A percentile compares a stretch with the other conserved stretches of the same genome.
Evolutionary conservation across 768 basidiomycete species (phyloP).

Genomic region (Boletus vinaceobasis): DNA sequence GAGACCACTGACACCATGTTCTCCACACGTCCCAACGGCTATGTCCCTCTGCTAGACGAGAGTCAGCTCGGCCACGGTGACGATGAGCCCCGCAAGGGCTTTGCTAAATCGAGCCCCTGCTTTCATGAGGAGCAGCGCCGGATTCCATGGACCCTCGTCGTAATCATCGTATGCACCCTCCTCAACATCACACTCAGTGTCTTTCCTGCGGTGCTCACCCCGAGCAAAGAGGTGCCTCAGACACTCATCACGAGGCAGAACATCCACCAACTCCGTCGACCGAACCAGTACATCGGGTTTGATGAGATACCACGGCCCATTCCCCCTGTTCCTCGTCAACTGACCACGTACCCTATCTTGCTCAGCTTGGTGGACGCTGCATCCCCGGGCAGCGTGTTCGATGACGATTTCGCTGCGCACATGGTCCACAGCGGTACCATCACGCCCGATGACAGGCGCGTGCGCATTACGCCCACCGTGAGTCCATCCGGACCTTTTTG

Average conservation of each 20-base stretch:
- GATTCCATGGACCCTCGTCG: constrained; percentile 6
- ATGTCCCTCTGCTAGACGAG: background rate
- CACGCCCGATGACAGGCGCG: constrained; percentile 6
- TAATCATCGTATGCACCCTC: constrained; percentile 4
- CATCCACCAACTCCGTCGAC: constrained; percentile 5
- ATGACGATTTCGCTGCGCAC: background rate
- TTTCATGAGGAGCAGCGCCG: background rate
- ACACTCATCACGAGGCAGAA: constrained; percentile 4
- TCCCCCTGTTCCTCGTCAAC: background rate
- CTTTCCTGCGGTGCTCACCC: background rate
- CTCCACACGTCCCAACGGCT: background rate
- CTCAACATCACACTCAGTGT: constrained; percentile 4
- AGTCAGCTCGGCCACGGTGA: background rate
- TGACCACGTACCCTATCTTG: constrained; percentile 6
- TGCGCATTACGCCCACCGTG: background rate
- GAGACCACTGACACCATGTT: constrained; percentile 1
- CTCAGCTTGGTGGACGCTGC: constrained; percentile 10
- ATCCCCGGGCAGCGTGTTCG: constrained; percentile 5
- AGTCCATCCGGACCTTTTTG: background rate
- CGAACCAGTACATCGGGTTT: constrained; percentile 11
- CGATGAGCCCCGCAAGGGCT: background rate
- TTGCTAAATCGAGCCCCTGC: background rate
- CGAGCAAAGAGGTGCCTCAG: background rate
- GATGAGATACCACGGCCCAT: constrained; percentile 4
- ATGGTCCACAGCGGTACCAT: constrained; percentile 11